Evolutionary conservation across 371 early-diverging fungal species (phyloP), one percentile per base, ranked within the genome.

Genomic region (Lichtheimia ramosa): DNA sequence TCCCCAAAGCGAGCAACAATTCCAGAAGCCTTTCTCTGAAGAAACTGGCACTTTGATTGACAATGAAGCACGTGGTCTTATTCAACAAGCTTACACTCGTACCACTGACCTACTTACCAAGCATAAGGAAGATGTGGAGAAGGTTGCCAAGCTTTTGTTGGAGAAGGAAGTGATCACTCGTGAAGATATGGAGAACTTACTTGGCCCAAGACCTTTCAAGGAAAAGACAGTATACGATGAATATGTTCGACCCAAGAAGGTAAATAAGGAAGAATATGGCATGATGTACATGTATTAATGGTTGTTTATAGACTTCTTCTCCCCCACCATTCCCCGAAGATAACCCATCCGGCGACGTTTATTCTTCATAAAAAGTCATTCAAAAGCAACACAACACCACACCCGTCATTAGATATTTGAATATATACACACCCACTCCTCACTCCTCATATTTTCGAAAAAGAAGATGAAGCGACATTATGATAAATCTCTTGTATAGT

Each of bases 11-110:
- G 86, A 89, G 43, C 83, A 84, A 49, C 85, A 86, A 64, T 92
- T 92, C 85, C 91, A 91, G 65, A 97, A 97, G 77, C 99, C 99
- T 14, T 99, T 92, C 75, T 93, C 94, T 39, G 99, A 99, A 73
- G 86, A 89, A 61, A 99, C 99, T 0, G 96, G 92, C 28, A 83
- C 86, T 53, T 63, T 99, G 70, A 99, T 99, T 59, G 99, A 99
- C 73, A 85, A 87, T 58, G 97, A 98, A 73, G 99, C 91, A 24
- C 86, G 97, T 34, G 74, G 73, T 25, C 72, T 97, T 73, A 88
- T 99, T 24, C 75, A 75, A n/a, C 65, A 71, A 12, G 96, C 97
- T 2, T 96, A 95, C 76, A 71, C 83, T 16, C 79, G 92, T 40
- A 97, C 98, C 3, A 70, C 84, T 14, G 61, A 84, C 18, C 80